These are phyloP conservation scores for Colletotrichum sp. DNA, from an alignment of 2,329 filamentous ascomycete genomes.

Conservation along the genomic window DNA sequence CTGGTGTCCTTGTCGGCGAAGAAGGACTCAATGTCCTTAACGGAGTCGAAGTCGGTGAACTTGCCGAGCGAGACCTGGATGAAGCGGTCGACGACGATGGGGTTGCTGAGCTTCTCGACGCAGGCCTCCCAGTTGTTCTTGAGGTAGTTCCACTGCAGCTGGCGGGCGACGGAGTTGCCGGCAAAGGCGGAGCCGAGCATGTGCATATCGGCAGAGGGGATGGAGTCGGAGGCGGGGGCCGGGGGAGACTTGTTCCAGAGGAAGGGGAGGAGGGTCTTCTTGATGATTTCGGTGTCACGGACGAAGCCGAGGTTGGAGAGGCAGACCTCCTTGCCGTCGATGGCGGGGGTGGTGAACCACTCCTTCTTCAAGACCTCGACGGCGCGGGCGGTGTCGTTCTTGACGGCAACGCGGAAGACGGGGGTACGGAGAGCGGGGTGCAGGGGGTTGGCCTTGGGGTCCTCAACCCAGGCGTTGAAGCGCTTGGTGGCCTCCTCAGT, in stretches of 20 bases:
- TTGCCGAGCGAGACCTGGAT: slow-evolving; percentile 78
- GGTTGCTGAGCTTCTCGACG: slow-evolving; percentile 76
- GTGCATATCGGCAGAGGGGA: slow-evolving; percentile 88
- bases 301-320: slow-evolving; percentile 78
- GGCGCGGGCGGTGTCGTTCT: slow-evolving; percentile 68
- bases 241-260: slow-evolving; percentile 72
- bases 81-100: slow-evolving; percentile 89
- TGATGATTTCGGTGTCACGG: slow-evolving; percentile 71
- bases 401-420: slow-evolving; percentile 81
- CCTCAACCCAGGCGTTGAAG: slow-evolving; percentile 79
- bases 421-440: slow-evolving; percentile 82
- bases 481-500: slow-evolving; percentile 76
- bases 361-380: slow-evolving; percentile 84
- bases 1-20: slow-evolving; percentile 86
- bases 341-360: slow-evolving; percentile 80
- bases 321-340: slow-evolving; percentile 90
- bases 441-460: slow-evolving; percentile 71
- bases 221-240: slow-evolving; percentile 57
- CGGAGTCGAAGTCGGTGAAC: slow-evolving; percentile 73
- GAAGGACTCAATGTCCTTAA: slow-evolving; percentile 82
- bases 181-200: slow-evolving; percentile 77
- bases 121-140: slow-evolving; percentile 82
- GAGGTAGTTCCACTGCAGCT: slow-evolving; percentile 83
- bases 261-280: slow-evolving; percentile 72
- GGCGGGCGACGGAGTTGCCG: slow-evolving; percentile 74